These are phyloP conservation scores for Raffaelea albimanens DNA, from an alignment of 2,329 filamentous ascomycete genomes.

Conservation along the genomic window DNA sequence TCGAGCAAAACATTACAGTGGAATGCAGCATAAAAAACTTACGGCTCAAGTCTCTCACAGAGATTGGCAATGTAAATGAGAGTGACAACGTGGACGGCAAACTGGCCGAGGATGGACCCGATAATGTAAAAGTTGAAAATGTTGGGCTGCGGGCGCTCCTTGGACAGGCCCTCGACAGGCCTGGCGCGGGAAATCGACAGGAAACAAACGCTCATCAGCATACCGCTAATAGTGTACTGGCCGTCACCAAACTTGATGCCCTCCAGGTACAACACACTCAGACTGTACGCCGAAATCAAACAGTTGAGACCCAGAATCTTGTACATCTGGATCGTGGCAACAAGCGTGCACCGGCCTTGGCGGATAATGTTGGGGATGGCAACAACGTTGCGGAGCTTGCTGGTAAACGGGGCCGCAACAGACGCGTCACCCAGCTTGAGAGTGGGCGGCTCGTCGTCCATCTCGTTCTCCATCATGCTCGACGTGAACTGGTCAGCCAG, in stretches of 20 bases:
- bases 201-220: slow-evolving; percentile 99
- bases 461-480: slow-evolving; percentile 81
- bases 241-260: slow-evolving; percentile 99
- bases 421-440: slow-evolving; percentile 97
- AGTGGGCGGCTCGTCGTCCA: slow-evolving; percentile 85
- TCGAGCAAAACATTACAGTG: neutral
- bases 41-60: slow-evolving; percentile 79
- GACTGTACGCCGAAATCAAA: slow-evolving; percentile 92
- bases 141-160: slow-evolving; percentile 94
- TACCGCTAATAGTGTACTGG: slow-evolving; percentile 96
- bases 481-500: slow-evolving; percentile 80
- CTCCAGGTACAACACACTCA: slow-evolving; percentile 92
- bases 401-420: slow-evolving; percentile 93
- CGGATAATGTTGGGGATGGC: slow-evolving; percentile 97
- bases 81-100: slow-evolving; percentile 88
- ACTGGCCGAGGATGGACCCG: slow-evolving; percentile 92
- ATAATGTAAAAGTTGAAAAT: slow-evolving; percentile 99
- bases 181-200: slow-evolving; percentile 95
- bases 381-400: slow-evolving; percentile 92
- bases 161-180: slow-evolving; percentile 89
- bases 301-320: slow-evolving; percentile 98
- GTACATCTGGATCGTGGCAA: slow-evolving; percentile 99
- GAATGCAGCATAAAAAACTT: slow-evolving; percentile 31
- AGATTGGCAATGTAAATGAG: slow-evolving; percentile 89
- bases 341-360: slow-evolving; percentile 92